phyloP scores from a whole-genome alignment of 768 basidiomycete species.

The Termitomyces sp. region DNA sequence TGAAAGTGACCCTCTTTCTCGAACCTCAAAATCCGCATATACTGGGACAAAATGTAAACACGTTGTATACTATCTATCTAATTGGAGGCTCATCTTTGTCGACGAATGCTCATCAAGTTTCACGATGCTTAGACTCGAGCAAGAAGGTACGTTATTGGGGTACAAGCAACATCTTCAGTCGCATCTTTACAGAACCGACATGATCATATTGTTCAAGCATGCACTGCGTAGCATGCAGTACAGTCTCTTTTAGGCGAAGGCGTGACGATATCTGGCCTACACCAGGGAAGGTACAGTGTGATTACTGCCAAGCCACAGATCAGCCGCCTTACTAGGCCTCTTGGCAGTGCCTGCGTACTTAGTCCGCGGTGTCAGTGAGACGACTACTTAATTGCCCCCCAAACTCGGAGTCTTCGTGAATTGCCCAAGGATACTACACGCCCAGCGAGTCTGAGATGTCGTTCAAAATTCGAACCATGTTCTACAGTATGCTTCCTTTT shows the following conservation, averaged over 20 bases:
- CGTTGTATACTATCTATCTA: slow-evolving; percentile 2
- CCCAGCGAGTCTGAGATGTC: not conserved
- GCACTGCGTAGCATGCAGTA: too few species aligned
- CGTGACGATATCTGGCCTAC: too few species aligned
- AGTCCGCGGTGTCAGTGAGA: not conserved
- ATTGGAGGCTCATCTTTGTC: not conserved
- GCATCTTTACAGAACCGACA: not conserved
- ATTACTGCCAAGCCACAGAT: not conserved
- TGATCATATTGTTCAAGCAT: not conserved
- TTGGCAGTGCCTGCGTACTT: not conserved
- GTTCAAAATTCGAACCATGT: not conserved
- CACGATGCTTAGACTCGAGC: not conserved
- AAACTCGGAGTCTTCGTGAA: not conserved
- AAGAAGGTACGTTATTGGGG: not conserved
- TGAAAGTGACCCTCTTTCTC: not conserved
- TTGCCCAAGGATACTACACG: not conserved
- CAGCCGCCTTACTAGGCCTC: not conserved
- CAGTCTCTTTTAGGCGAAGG: not conserved
- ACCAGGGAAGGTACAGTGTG: not conserved
- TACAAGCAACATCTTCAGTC: not conserved
- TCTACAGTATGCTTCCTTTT: not conserved
- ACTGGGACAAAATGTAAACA: slow-evolving; percentile 7
- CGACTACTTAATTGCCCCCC: not conserved
- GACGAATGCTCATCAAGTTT: not conserved
- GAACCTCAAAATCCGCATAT: not conserved